Conservation (phyloP, 2,329 filamentous ascomycete genomes). For the Fusarium poae region DNA sequence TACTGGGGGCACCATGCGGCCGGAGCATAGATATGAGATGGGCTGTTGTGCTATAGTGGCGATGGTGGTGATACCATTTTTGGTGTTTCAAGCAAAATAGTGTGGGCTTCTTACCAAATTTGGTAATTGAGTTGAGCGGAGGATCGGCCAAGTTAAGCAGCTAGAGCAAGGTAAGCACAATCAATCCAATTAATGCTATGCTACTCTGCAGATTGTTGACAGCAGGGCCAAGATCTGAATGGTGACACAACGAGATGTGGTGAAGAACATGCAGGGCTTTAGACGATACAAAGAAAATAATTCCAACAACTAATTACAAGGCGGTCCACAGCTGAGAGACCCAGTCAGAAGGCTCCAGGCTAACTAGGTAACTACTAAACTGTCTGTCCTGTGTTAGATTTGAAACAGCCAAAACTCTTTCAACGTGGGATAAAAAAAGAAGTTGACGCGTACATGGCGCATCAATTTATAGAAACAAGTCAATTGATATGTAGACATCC, state of each 20-base stretch:
- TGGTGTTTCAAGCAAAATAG: conserved; percentile 16
- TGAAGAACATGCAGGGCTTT: conserved; percentile 43
- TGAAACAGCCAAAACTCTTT: background rate
- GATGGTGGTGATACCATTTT: conserved; percentile 25
- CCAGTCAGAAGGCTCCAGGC: background rate
- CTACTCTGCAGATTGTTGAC: conserved; percentile 4
- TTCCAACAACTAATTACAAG: background rate
- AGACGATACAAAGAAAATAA: conserved; percentile 20
- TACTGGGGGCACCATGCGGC: conserved; percentile 46
- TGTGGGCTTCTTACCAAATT: conserved; percentile 19
- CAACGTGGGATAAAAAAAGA: conserved; percentile 11
- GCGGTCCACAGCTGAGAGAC: conserved; percentile 8
- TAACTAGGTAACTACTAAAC: no score
- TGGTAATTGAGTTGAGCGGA: conserved; percentile 1
- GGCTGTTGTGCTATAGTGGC: conserved; percentile 32
- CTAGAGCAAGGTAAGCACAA: background rate
- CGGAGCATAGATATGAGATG: conserved; percentile 48
- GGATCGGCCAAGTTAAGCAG: conserved; percentile 13
- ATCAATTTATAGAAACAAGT: conserved; percentile 23
- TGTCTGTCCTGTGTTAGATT: background rate
- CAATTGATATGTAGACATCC: conserved; percentile 5
- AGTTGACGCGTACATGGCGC: conserved; percentile 30
- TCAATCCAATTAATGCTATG: conserved; percentile 9
- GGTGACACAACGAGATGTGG: conserved; percentile 32
- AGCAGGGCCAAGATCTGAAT: conserved; percentile 23